A percentile compares a stretch with the other conserved stretches of the same genome.
These are phyloP conservation scores for Colletotrichum spaethianum DNA, from an alignment of 2,329 filamentous ascomycete species.

Conservation along the genomic window DNA sequence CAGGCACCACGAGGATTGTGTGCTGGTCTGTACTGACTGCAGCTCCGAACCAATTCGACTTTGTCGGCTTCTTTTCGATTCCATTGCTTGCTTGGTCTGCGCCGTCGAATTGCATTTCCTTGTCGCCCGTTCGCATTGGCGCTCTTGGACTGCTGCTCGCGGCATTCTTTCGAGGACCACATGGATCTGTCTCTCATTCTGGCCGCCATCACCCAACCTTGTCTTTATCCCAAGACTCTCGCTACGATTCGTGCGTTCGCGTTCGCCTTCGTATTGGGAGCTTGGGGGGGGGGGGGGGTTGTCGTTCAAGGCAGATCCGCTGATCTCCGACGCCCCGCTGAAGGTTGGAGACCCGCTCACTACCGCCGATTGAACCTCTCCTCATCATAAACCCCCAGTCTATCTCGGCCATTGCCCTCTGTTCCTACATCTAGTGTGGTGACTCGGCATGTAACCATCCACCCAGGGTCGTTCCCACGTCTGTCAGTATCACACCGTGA, in stretches of 20 bases:
- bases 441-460: constrained; percentile 32
- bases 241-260: constrained; percentile 10
- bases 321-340: constrained; percentile 33
- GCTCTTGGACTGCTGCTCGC: constrained; percentile 2
- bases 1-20: not conserved
- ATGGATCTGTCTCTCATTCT: not conserved
- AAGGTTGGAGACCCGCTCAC: constrained; percentile 9
- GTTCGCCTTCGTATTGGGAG: constrained; percentile 9
- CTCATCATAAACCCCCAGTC: not conserved
- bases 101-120: constrained; percentile 4
- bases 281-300: not conserved
- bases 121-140: not conserved
- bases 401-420: not conserved
- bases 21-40: not conserved
- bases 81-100: constrained; percentile 11
- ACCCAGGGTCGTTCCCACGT: constrained; percentile 1
- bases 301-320: constrained; percentile 31
- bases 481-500: constrained; percentile 7
- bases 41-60: not conserved
- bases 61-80: not conserved
- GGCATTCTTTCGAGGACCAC: not conserved
- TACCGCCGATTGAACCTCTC: not conserved
- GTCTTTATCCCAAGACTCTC: constrained; percentile 19
- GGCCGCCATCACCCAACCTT: constrained; percentile 5
- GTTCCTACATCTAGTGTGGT: constrained; percentile 10